Evolutionary conservation across 305 asterid species (phyloP), one percentile per base, ranked within the genome.

Genomic region (Fraxinus dipetala): DNA sequence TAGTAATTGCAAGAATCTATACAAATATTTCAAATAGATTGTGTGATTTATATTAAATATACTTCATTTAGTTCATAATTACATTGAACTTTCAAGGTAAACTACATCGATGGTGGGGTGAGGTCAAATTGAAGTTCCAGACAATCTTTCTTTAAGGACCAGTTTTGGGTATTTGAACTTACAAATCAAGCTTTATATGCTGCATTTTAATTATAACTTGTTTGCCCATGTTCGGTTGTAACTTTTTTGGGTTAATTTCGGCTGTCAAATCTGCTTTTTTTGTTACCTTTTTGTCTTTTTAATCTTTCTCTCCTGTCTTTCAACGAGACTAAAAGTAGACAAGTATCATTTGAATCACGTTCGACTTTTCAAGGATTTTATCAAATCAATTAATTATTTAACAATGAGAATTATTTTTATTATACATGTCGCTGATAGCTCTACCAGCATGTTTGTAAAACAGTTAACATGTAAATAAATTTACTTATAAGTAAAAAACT

Each of bases 101-200:
- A 77, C 77, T 70, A 83, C 63, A 86, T 83, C 51, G 75, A 83
- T 83, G 76, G 87, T 78, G 84, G 89, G 86, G 82, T 75, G 76
- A 75, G 86, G 87, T 83, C 80, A 83, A 83, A 83, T 74, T 30
- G 78, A 80, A 80, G 82, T 80, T 80, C 80, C 67, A 54, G 65
- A 76, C 82, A 79, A 82, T 85, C 85, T 82, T 85, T 85, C 40
- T 31, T 7, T 20, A 72, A 40, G 80, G 83, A 70, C 85, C 83
- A 82, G 82, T 80, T 72, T 59, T 36, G 30, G 38, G 84, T 79
- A 81, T 59, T 83, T 77, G 79, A 72, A 83, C 88, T 83, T 83
- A 35, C 31, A 83, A 83, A 85, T 82, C 43, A 85, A 83, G 86
- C 84, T 80, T 83, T 80, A 77, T 74, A 72, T 83, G 88, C 83